Percentiles rank a stretch among this genome's conserved stretches.
Conservation (phyloP, 768 basidiomycete genomes). For the Trametes coccinea region DNA sequence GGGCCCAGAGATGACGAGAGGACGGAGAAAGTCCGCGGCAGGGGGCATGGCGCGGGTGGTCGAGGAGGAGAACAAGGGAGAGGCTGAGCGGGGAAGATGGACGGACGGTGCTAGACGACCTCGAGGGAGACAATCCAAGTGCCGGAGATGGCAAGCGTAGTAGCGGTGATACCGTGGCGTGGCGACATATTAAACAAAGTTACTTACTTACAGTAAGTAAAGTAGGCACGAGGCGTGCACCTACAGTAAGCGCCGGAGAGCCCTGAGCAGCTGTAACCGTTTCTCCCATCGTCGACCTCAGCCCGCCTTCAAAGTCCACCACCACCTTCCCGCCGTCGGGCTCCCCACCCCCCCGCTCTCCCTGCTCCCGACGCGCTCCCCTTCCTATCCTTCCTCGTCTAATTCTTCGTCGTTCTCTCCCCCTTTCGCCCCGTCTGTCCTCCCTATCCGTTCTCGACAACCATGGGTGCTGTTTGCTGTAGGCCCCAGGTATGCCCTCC, state of each 20-base stretch:
- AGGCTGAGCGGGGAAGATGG: slow-evolving; percentile 7
- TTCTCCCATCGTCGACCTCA: background rate
- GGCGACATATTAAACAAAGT: background rate
- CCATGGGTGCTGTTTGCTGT: slow-evolving; percentile 86
- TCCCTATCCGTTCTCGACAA: slow-evolving; percentile 23
- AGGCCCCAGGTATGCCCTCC: slow-evolving; percentile 62
- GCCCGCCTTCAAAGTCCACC: slow-evolving; percentile 1
- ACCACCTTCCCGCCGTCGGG: slow-evolving; percentile 19
- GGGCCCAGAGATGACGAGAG: slow-evolving; percentile 87
- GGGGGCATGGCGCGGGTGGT: slow-evolving; percentile 29
- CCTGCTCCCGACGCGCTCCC: slow-evolving; percentile 5
- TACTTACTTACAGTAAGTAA: too few relatives aligned
- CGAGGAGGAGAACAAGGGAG: slow-evolving; percentile 15
- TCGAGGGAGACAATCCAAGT: slow-evolving; percentile 10
- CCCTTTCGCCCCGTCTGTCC: slow-evolving; percentile 10
- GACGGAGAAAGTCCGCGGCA: slow-evolving; percentile 54
- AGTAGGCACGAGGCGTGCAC: too few relatives aligned
- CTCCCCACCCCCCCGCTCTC: slow-evolving; percentile 15
- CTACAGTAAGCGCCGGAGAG: background rate
- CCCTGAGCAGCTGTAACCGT: background rate
- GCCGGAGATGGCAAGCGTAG: background rate
- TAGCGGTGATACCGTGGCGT: too few relatives aligned
- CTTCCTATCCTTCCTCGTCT: slow-evolving; percentile 8
- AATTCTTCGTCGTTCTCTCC: slow-evolving; percentile 7
- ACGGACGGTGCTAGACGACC: background rate